Evolutionary conservation across 768 basidiomycete genomes (phyloP).

Genomic region (Austroboletus festivus): DNA sequence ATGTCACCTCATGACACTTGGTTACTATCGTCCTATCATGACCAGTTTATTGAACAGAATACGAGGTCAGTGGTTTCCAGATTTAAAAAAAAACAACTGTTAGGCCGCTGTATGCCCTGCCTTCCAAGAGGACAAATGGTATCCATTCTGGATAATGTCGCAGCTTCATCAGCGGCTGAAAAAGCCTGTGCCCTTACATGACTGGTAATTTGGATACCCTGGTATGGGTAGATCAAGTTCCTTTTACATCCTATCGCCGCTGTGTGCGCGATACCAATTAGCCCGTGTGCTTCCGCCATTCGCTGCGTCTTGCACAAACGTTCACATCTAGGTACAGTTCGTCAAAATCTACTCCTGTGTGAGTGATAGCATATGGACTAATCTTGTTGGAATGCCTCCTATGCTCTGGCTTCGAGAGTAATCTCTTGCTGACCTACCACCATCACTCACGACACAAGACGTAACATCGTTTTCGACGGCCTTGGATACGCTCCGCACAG

Average conservation of each 20-base stretch:
- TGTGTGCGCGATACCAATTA: conserved; percentile 23
- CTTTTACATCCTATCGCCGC: conserved; percentile 9
- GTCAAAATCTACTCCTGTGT: conserved; percentile 1
- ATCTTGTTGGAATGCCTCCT: conserved; percentile 14
- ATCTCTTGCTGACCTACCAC: conserved; percentile 3
- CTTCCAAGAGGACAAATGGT: conserved; percentile 15
- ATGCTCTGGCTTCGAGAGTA: conserved; percentile 8
- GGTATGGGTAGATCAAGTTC: conserved; percentile 19
- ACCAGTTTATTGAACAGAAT: conserved; percentile 4
- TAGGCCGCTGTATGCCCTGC: conserved; percentile 9
- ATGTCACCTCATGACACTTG: conserved; percentile 6
- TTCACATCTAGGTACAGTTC: conserved; percentile 15
- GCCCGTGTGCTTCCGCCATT: conserved; percentile 26
- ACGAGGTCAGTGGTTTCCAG: conserved; percentile 10
- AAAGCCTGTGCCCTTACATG: conserved; percentile 26
- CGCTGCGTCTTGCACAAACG: conserved; percentile 21
- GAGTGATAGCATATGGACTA: neutral
- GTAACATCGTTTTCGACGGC: conserved; percentile 41
- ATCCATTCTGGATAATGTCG: conserved; percentile 24
- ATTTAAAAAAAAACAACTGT: neutral
- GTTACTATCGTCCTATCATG: conserved; percentile 13
- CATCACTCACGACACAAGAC: conserved; percentile 29
- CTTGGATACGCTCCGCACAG: conserved; percentile 37
- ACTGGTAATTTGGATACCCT: conserved; percentile 30
- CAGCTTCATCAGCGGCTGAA: conserved; percentile 19